A percentile compares a stretch with the other conserved stretches of the same genome.
phyloP scores from a whole-genome alignment of 352 stramenopile genomes.

The Aphanomyces astaci region DNA sequence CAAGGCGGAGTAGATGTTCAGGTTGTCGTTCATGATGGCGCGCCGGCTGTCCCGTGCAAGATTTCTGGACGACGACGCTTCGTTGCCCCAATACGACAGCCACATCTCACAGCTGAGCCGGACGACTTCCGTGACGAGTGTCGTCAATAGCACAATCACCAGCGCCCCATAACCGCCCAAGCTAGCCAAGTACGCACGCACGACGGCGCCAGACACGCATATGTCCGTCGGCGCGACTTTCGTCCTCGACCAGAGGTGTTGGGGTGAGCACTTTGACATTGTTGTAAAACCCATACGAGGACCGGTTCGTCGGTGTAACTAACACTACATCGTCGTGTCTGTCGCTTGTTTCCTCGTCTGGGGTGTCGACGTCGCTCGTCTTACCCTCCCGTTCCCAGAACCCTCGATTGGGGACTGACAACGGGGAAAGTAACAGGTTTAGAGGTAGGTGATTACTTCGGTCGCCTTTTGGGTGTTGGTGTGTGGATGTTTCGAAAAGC shows the following conservation, averaged over 20 bases:
- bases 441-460: no score
- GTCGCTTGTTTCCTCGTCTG: background rate
- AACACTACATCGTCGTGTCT: slow-evolving; percentile 26
- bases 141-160: background rate
- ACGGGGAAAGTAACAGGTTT: background rate
- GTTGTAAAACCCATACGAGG: slow-evolving; percentile 26
- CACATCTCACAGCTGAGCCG: background rate
- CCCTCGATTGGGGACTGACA: background rate
- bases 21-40: slow-evolving; percentile 29
- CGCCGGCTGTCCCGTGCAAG: background rate
- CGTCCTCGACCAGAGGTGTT: slow-evolving; percentile 35
- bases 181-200: slow-evolving; percentile 40
- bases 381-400: no score
- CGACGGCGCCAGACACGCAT: slow-evolving; percentile 51
- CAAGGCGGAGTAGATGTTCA: slow-evolving; percentile 32
- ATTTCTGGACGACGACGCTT: background rate
- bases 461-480: background rate
- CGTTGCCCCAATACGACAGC: background rate
- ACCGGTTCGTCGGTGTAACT: background rate
- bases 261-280: background rate
- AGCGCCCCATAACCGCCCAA: slow-evolving; percentile 29
- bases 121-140: background rate
- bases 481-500: background rate
- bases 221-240: slow-evolving; percentile 54
- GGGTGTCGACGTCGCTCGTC: slow-evolving; percentile 32